phyloP scores from a whole-genome alignment of 345 rosid genomes.

The Hibiscus syriacus region DNA sequence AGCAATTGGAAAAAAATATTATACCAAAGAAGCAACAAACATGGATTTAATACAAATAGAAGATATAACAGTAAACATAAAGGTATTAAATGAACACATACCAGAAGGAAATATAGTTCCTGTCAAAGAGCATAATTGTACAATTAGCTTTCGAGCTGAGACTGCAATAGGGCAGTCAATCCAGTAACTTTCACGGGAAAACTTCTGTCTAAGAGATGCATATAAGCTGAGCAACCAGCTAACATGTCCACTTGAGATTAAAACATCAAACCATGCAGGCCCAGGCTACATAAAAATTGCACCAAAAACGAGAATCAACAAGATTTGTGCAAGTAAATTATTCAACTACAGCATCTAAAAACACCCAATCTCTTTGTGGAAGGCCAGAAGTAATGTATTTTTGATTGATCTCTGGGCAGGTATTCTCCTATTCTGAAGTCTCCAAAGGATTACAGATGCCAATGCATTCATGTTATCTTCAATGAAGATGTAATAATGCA shows the following conservation, averaged over 20 bases:
- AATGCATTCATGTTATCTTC: not conserved
- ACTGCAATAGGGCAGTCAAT: slow-evolving; percentile 90
- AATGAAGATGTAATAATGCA: not conserved
- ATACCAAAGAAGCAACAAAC: slow-evolving; percentile 8
- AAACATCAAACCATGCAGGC: slow-evolving; percentile 77
- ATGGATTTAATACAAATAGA: not conserved
- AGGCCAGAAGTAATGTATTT: not conserved
- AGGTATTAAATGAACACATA: slow-evolving; percentile 21
- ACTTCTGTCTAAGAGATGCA: slow-evolving; percentile 72
- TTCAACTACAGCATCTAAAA: not conserved
- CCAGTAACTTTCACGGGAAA: slow-evolving; percentile 64
- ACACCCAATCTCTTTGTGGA: not conserved
- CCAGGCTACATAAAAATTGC: slow-evolving; percentile 62
- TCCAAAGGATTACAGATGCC: not conserved
- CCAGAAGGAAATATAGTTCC: slow-evolving; percentile 75
- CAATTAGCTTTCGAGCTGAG: slow-evolving; percentile 87
- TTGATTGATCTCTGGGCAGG: not conserved
- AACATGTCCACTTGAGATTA: slow-evolving; percentile 82
- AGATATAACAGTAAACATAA: not conserved
- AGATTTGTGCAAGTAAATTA: not conserved
- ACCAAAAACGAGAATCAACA: slow-evolving; percentile 1
- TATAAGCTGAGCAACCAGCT: slow-evolving; percentile 76
- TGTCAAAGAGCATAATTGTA: slow-evolving; percentile 84
- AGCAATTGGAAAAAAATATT: slow-evolving; percentile 1
- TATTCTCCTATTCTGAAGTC: not conserved